Conservation (phyloP, 805 yeast genomes). For the Tetrapisispora iriomotensis region DNA sequence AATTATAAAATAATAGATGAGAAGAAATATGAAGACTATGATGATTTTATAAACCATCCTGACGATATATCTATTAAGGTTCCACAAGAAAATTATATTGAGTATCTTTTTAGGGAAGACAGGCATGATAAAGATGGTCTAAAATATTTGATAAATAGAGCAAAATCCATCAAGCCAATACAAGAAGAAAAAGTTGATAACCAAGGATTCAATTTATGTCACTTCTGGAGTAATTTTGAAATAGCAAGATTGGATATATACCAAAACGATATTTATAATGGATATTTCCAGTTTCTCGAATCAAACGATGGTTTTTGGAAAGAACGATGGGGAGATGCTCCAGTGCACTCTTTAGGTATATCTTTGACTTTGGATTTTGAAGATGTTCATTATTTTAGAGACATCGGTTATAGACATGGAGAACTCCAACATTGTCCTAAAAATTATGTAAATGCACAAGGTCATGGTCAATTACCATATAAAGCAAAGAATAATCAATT, state of each 20-base stretch:
- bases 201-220: slow-evolving; percentile 68
- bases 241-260: slow-evolving; percentile 77
- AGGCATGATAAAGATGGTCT: slow-evolving; percentile 24
- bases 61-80: slow-evolving; percentile 20
- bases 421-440: slow-evolving; percentile 76
- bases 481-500: slow-evolving; percentile 20
- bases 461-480: slow-evolving; percentile 39
- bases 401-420: slow-evolving; percentile 82
- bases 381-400: slow-evolving; percentile 84
- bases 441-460: slow-evolving; percentile 30
- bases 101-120: slow-evolving; percentile 19
- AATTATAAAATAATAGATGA: slow-evolving; percentile 32
- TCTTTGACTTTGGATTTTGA: slow-evolving; percentile 60
- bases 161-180: slow-evolving; percentile 24
- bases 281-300: slow-evolving; percentile 63
- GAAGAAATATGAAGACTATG: slow-evolving; percentile 16
- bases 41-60: slow-evolving; percentile 23
- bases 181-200: slow-evolving; percentile 51
- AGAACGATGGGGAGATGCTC: slow-evolving; percentile 98
- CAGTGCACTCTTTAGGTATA: slow-evolving; percentile 80
- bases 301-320: slow-evolving; percentile 70
- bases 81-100: slow-evolving; percentile 26
- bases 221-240: slow-evolving; percentile 91
- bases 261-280: slow-evolving; percentile 51
- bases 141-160: slow-evolving; percentile 31